phyloP scores from a whole-genome alignment of 2,329 filamentous ascomycete species.

The Lecanicillium sp. region DNA sequence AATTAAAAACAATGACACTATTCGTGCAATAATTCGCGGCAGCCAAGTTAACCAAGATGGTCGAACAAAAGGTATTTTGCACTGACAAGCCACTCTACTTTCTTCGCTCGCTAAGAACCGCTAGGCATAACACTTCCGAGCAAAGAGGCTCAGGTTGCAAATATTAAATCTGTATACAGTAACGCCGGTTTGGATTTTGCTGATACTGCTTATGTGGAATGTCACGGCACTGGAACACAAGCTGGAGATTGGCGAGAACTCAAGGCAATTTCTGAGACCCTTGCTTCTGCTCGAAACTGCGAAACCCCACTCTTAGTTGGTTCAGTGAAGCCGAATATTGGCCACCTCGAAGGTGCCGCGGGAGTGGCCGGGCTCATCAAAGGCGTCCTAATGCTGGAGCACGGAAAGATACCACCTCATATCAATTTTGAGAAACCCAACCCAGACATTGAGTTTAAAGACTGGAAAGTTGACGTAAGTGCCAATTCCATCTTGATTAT shows the following conservation, averaged over 20 bases:
- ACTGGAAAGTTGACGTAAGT: constrained; percentile 37
- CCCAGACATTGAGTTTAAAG: constrained; percentile 37
- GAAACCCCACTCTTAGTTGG: constrained; percentile 40
- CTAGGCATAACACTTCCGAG: constrained; percentile 51
- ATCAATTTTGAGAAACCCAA: constrained; percentile 42
- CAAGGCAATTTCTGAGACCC: constrained; percentile 37
- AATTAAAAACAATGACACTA: constrained; percentile 49
- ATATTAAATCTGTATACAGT: constrained; percentile 40
- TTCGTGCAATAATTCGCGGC: constrained; percentile 47
- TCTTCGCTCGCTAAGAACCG: constrained; percentile 4
- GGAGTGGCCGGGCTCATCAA: constrained; percentile 48
- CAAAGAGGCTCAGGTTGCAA: constrained; percentile 39
- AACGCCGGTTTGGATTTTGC: constrained; percentile 33
- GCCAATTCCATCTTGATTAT: not conserved
- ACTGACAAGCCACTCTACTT: not conserved
- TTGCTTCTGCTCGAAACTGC: constrained; percentile 24
- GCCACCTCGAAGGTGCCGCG: constrained; percentile 44
- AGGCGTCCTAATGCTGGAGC: constrained; percentile 39
- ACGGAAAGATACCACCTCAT: constrained; percentile 43
- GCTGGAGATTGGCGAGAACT: constrained; percentile 46
- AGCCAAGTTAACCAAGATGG: constrained; percentile 52
- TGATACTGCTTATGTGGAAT: constrained; percentile 46
- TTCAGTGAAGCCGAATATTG: constrained; percentile 47
- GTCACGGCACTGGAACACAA: constrained; percentile 52
- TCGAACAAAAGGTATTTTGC: constrained; percentile 35